Evolutionary conservation across 2,329 filamentous ascomycete species (phyloP), one percentile per base, ranked within the genome.

Genomic region (Phialophora verrucosa): DNA sequence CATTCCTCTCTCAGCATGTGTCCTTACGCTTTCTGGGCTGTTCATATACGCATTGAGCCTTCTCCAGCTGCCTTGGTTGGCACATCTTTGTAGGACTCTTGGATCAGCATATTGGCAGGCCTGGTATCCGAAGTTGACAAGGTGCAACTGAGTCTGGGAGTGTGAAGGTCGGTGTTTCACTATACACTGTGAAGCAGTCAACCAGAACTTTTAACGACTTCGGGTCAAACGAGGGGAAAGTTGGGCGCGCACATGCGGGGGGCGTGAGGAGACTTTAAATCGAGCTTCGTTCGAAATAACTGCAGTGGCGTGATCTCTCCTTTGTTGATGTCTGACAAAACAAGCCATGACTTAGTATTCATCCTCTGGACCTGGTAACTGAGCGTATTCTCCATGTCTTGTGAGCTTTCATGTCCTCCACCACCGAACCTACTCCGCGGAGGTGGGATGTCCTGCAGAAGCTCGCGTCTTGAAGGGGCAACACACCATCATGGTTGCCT

Each of bases 71-170:
- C 83, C 74, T 85, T 82, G 51, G 87, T 89, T 10, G 83, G 76
- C 61, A 89, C 84, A 82, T 89, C 87, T 72, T 82, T 78, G 74
- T 86, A 78, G 20, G 81, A 83, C 74, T 89, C 87, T 71, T 83
- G 76, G 68, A 89, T 87, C 59, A 88, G 76, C 86, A 89, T 88
- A 20, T 69, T 82, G 38, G 44, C 44, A 23, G 27, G 14, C 14
- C 5, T 44, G 38, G 10, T 7, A 2, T n/a, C 3, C 44, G 32
- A 14, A 29, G 10, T 17, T 27, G 4, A 29, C 14, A 23, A 10
- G 6, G 20, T 25, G 17, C 20, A 58, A 17, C 7, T n/a, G 25
- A 44, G 38, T 10, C n/a, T 10, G 14, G 23, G 3, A 49, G 8
- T 10, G n/a, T 59, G 17, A n/a, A 49, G 27, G 14, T 44, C 17